Evolutionary conservation across 176 grass and related monocot genomes (phyloP), one percentile per base, ranked within the genome.

Genomic region (Eleusine coracana): DNA sequence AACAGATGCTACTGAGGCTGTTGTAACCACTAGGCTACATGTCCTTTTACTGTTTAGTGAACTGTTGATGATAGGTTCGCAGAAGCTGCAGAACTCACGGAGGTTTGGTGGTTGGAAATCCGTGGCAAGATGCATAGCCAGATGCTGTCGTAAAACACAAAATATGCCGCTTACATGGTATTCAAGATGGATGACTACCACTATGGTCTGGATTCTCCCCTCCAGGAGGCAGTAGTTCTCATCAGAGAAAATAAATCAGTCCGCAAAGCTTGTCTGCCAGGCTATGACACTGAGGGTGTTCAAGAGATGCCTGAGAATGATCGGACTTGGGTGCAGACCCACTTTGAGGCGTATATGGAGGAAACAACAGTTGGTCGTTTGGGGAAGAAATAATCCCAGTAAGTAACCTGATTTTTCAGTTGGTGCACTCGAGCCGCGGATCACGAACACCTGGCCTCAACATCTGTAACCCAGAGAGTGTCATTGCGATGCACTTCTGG

Each of bases 91-190:
- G 17, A 77, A 15, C 87, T 97, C 13, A 25, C 0, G 4, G 4
- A 10, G 9, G 85, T 90, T 13, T 97, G 73, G 37, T 90, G 83
- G 80, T 42, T 97, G 68, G 89, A 94, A 67, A 61, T 97, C 27
- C 4, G 7, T 39, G 87, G 25, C 59, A 94, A 80, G 54, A 90
- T 97, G 3, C n/a, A 80, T 0, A 84, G 42, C 56, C 86, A 77
- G 64, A 82, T 80, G 56, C 87, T 94, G 21, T 83, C 87, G 18
- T 48, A 3, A 9, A 85, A 85, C 44, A 86, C 83, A 62, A 81
- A 46, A 4, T 97, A 97, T 7, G 68, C 51, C 0, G 87, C 83
- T 21, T 84, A 85, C 58, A 70, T 94, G 23, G 73, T 97, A 16
- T 97, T 84, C 82, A 92, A 88, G 76, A 7, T 94, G 4, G 12